These are phyloP conservation scores for Pythium periplocum DNA, from an alignment of 352 stramenopile genomes.

Conservation along the genomic window DNA sequence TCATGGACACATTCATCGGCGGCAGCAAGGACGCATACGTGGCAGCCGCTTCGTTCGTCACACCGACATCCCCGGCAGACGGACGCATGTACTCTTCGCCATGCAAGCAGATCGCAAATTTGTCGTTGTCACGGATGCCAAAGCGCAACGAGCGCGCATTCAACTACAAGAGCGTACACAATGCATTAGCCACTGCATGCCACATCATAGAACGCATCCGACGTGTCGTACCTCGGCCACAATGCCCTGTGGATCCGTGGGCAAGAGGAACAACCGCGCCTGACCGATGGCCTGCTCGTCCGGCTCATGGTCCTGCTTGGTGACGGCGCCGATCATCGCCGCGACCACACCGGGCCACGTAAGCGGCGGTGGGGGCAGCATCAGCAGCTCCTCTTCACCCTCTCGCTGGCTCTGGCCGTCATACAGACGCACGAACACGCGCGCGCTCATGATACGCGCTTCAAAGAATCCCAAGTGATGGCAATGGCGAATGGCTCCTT, in stretches of 20 bases:
- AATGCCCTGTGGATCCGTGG: slow-evolving; percentile 48
- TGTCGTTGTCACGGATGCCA: slow-evolving; percentile 73
- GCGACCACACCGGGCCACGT: slow-evolving; percentile 60
- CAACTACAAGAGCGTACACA: slow-evolving; percentile 22
- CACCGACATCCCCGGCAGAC: background rate
- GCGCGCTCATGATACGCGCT: slow-evolving; percentile 21
- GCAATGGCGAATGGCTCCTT: background rate
- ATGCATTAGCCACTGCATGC: slow-evolving; percentile 11
- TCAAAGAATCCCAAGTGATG: slow-evolving; percentile 1
- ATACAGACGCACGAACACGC: slow-evolving; percentile 78
- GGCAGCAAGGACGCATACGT: slow-evolving; percentile 1
- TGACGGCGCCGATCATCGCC: slow-evolving; percentile 56
- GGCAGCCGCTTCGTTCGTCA: slow-evolving; percentile 9
- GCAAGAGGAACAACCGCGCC: slow-evolving; percentile 61
- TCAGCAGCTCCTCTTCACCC: slow-evolving; percentile 59
- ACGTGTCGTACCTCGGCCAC: slow-evolving; percentile 32
- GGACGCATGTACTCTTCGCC: slow-evolving; percentile 54
- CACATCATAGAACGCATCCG: slow-evolving; percentile 1
- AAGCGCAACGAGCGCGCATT: slow-evolving; percentile 71
- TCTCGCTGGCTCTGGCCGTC: slow-evolving; percentile 43
- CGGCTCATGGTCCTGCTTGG: slow-evolving; percentile 39
- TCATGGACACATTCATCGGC: background rate
- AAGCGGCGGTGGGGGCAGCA: slow-evolving; percentile 57
- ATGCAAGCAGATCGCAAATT: slow-evolving; percentile 61
- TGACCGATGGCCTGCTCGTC: slow-evolving; percentile 32